Evolutionary conservation across 164 flowering plant genomes (phyloP), one percentile per base, ranked within the genome.

Genomic region (Buxus sempervirens): DNA sequence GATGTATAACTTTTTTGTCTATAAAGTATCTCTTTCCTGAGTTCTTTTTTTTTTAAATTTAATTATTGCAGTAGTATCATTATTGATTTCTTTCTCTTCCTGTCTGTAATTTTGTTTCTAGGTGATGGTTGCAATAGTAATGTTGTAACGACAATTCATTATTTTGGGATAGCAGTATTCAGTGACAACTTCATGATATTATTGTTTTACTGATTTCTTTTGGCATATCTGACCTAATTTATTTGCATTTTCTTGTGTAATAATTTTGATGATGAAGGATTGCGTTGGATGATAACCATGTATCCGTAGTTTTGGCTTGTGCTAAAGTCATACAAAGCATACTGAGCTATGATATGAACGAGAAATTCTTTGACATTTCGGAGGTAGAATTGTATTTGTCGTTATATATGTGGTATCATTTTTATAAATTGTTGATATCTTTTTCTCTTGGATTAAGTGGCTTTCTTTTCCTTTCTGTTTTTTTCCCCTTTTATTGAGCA

Each of bases 341-440:
- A 38, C 80, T 96, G 56, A 80, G 87, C 77, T 92, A 79, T 78
- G 88, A 88, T 62, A 32, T 80, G 65, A 91, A 90, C 64, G 97
- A 91, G 70, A 68, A 62, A 61, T 81, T 82, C 78, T 86, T 85
- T 67, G 75, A 85, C 71, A 69, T 73, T 53, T 78, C 79, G 28
- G 93, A 89, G 96, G 97, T 92, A 81, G 23, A 49, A 13, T 60
- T 66, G 23, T 19, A 54, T 23, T 36, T 36, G 8, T 24, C 64
- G 69, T 66, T 38, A 14, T 14, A 22, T 75, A 41, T 20, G 36
- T 55, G 19, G 5, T 9, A 57, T 25, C 22, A 9, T 56, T 60
- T 70, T 67, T 27, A 63, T 68, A 60, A 16, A 65, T 58, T 1
- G 53, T 41, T 56, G 15, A 9, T 23, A 9, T 24, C 20, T 41